Conservation (phyloP, 805 yeast genomes). For the Candida pseudoglaebosa region DNA sequence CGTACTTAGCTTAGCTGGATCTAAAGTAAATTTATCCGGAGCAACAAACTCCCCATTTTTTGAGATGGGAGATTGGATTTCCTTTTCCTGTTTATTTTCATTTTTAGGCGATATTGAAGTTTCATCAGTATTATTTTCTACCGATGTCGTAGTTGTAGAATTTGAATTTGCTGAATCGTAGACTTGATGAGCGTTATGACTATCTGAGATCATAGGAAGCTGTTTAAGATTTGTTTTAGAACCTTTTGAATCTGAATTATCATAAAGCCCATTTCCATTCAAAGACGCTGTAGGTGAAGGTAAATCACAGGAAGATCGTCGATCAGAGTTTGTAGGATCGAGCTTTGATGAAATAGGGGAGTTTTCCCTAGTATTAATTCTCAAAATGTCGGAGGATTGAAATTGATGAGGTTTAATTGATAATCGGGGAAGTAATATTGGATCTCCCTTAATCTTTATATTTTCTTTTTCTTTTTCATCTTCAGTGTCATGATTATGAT, state of each 20-base stretch:
- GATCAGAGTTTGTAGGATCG: neutral
- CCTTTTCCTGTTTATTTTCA: neutral
- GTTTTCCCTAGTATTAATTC: neutral
- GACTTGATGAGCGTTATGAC: too few relatives aligned
- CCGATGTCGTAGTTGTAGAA: too few relatives aligned
- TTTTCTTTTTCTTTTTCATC: neutral
- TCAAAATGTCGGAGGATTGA: neutral
- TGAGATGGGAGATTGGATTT: neutral
- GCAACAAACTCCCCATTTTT: neutral
- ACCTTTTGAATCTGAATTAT: too few relatives aligned
- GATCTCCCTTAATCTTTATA: neutral
- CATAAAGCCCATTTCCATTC: too few relatives aligned
- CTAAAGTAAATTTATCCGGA: conserved; percentile 33
- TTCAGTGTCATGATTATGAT: neutral
- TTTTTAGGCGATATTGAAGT: neutral
- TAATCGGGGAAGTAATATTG: neutral
- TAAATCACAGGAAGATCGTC: neutral
- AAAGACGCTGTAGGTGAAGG: neutral
- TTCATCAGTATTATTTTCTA: neutral
- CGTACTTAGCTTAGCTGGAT: conserved; percentile 46
- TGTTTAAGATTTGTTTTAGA: too few relatives aligned
- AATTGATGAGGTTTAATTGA: neutral
- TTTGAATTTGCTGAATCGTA: too few relatives aligned
- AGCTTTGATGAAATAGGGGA: neutral
- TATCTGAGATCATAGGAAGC: too few relatives aligned